Percentiles rank a stretch among this genome's conserved stretches.
Conservation (phyloP, 306 rosid species). For the Rosa lucieae region DNA sequence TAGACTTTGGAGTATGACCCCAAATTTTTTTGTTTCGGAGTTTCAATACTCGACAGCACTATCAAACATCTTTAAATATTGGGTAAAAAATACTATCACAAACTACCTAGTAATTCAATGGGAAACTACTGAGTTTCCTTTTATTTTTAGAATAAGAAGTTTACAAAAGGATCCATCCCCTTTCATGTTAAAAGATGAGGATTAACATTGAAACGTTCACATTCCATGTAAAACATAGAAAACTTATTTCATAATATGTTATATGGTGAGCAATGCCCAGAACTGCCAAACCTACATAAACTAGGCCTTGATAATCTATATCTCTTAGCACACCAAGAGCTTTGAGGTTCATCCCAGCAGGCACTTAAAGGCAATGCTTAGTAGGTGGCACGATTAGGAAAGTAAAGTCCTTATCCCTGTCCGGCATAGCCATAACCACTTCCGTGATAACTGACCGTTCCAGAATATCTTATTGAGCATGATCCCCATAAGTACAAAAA, state of each 20-base stretch:
- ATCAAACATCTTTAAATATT: too few relatives aligned
- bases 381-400: constrained; percentile 27
- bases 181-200: neutral
- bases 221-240: neutral
- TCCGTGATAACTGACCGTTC: constrained; percentile 45
- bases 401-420: constrained; percentile 49
- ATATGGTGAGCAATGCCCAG: neutral
- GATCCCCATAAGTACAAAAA: constrained; percentile 1
- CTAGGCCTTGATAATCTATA: neutral
- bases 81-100: too few relatives aligned
- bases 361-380: neutral
- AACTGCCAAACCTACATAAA: neutral
- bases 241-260: neutral
- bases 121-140: too few relatives aligned
- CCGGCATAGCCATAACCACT: constrained; percentile 46
- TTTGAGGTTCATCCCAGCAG: neutral
- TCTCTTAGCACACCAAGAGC: neutral
- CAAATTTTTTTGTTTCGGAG: too few relatives aligned
- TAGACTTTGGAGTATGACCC: too few relatives aligned
- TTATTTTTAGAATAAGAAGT: too few relatives aligned
- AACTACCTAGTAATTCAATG: too few relatives aligned
- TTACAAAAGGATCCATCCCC: neutral
- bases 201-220: neutral
- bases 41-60: too few relatives aligned
- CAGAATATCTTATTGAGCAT: neutral